phyloP scores from a whole-genome alignment of 192 early-diverging fungal genomes.

The Backusella parvicylindrica region DNA sequence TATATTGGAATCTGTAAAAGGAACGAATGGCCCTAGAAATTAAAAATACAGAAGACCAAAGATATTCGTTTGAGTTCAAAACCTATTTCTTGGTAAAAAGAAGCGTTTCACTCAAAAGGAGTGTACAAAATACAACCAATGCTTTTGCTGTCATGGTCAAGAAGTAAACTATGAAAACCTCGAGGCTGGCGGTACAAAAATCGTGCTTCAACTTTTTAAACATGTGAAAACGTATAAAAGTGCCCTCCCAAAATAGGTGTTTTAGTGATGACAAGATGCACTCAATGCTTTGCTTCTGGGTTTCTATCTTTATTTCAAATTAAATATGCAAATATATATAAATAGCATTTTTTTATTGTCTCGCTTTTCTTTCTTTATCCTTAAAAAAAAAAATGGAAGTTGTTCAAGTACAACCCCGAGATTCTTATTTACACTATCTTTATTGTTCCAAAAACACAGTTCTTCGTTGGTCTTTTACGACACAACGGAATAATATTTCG shows the following conservation, averaged over 20 bases:
- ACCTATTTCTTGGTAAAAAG: too few species aligned
- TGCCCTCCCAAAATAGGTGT: not conserved
- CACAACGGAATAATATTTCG: constrained; percentile 63
- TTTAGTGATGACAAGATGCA: not conserved
- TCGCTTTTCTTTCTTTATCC: not conserved
- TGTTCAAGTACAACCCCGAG: constrained; percentile 67
- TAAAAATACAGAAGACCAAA: too few species aligned
- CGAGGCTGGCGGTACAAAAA: too few species aligned
- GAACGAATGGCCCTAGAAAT: too few species aligned
- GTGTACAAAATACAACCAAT: too few species aligned
- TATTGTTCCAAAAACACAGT: constrained; percentile 68
- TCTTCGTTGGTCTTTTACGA: constrained; percentile 91
- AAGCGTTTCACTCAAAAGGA: too few species aligned
- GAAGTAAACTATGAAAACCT: too few species aligned
- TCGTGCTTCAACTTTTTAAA: constrained; percentile 9
- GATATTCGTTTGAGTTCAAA: too few species aligned
- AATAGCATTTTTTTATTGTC: not conserved
- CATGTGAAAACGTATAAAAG: not conserved
- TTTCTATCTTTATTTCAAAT: constrained; percentile 9
- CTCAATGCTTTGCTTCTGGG: not conserved
- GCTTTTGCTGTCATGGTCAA: too few species aligned
- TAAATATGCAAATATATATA: not conserved
- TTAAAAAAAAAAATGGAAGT: constrained; percentile 59
- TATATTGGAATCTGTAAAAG: too few species aligned
- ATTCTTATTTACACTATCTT: constrained; percentile 80